These are phyloP conservation scores for Dendrostoma leiphaemia DNA, from an alignment of 2,329 filamentous ascomycete species.

Conservation along the genomic window DNA sequence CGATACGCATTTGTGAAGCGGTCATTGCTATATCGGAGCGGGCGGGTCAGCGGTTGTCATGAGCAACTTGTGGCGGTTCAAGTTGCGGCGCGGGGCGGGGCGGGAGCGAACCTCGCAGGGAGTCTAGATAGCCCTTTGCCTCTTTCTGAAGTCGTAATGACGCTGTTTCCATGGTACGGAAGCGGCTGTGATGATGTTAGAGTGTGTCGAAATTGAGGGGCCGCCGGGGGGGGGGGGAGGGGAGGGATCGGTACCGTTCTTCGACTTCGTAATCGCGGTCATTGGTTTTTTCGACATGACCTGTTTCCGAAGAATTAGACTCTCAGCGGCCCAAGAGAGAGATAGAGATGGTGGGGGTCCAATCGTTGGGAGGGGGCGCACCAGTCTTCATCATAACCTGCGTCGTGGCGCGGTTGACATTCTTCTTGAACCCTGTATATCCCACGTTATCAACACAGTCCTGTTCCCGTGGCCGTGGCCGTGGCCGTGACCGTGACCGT, in stretches of 20 bases:
- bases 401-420: constrained; percentile 97
- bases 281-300: constrained; percentile 97
- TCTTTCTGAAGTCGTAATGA: constrained; percentile 92
- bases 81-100: background rate
- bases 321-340: no score
- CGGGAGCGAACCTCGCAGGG: constrained; percentile 67
- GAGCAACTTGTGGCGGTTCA: no score
- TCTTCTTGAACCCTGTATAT: constrained; percentile 84
- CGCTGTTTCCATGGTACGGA: constrained; percentile 95
- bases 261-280: constrained; percentile 99
- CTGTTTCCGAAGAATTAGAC: no score
- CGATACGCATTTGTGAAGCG: constrained; percentile 97
- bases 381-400: constrained; percentile 99
- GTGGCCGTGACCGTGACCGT: no score
- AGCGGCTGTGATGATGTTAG: constrained; percentile 60
- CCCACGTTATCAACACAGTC: background rate
- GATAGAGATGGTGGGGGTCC: no score
- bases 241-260: constrained; percentile 59
- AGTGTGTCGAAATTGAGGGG: background rate
- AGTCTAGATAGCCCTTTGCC: constrained; percentile 96
- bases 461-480: no score
- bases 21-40: constrained; percentile 77
- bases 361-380: constrained; percentile 39
- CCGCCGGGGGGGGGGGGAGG: background rate
- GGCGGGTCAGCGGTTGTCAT: background rate